phyloP scores from a whole-genome alignment of 495 filamentous ascomycete genomes.

The Patellaria atrata region DNA sequence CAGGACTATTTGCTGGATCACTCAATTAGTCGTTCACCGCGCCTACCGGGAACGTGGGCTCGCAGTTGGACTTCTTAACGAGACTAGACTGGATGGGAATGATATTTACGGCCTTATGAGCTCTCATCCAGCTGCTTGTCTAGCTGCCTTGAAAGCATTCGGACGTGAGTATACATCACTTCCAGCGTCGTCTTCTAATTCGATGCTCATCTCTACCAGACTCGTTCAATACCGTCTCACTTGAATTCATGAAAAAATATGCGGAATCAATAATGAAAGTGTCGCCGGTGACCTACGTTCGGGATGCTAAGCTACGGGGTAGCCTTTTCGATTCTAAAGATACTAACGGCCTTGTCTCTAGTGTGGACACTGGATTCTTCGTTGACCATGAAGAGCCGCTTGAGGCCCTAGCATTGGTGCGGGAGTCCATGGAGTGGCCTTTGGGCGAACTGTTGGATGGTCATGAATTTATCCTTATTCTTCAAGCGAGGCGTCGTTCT shows the following conservation, averaged over 20 bases:
- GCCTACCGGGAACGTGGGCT: constrained; percentile 24
- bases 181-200: neutral
- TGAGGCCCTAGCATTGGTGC: constrained; percentile 20
- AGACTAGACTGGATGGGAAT: constrained; percentile 17
- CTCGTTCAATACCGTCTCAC: constrained; percentile 10
- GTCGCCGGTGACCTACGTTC: constrained; percentile 26
- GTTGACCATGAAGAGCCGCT: constrained; percentile 28
- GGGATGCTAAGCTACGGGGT: constrained; percentile 23
- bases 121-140: constrained; percentile 18
- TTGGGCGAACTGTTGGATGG: constrained; percentile 28
- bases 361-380: constrained; percentile 26
- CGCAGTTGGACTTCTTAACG: constrained; percentile 22
- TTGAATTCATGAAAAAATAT: constrained; percentile 18
- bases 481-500: constrained; percentile 17
- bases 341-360: constrained; percentile 19
- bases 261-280: constrained; percentile 20
- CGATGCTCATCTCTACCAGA: constrained; percentile 9
- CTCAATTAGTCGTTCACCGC: constrained; percentile 27
- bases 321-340: constrained; percentile 20
- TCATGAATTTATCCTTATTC: constrained; percentile 24
- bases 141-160: constrained; percentile 16
- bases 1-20: constrained; percentile 27
- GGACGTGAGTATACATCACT: constrained; percentile 9
- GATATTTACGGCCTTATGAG: constrained; percentile 25
- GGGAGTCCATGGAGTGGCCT: constrained; percentile 24